Evolutionary conservation across 1,139 yeast genomes (phyloP).

Genomic region (Saccharomyces hybrid): DNA sequence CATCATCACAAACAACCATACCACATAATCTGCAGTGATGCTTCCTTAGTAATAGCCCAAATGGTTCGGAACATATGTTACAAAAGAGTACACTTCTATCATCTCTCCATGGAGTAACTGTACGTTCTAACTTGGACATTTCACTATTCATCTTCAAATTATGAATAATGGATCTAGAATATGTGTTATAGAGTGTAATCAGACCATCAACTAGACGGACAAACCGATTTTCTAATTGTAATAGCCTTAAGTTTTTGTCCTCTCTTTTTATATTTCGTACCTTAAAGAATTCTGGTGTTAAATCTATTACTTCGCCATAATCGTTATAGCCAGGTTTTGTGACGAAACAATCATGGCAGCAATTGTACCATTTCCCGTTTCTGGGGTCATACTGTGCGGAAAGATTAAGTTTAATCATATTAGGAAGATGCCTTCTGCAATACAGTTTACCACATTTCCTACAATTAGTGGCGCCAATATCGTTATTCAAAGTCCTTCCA

Average conservation of each 20-base stretch:
- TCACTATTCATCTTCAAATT: slow-evolving; percentile 21
- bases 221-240: slow-evolving; percentile 58
- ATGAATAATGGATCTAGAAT: slow-evolving; percentile 17
- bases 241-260: slow-evolving; percentile 41
- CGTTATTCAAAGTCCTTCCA: slow-evolving; percentile 36
- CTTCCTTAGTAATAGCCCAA: slow-evolving; percentile 54
- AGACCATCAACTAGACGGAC: slow-evolving; percentile 38
- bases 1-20: slow-evolving; percentile 65
- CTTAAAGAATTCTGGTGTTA: slow-evolving; percentile 38
- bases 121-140: slow-evolving; percentile 39
- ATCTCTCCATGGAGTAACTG: slow-evolving; percentile 62
- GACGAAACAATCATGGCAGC: slow-evolving; percentile 57
- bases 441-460: slow-evolving; percentile 64
- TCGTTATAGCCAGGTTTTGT: slow-evolving; percentile 48
- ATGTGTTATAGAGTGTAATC: slow-evolving; percentile 15
- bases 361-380: slow-evolving; percentile 59
- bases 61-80: slow-evolving; percentile 51
- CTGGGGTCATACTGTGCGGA: slow-evolving; percentile 41
- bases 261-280: slow-evolving; percentile 37
- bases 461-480: slow-evolving; percentile 52
- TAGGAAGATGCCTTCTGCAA: slow-evolving; percentile 59
- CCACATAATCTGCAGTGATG: slow-evolving; percentile 93
- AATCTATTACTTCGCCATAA: slow-evolving; percentile 38
- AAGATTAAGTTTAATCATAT: slow-evolving; percentile 39
- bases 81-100: slow-evolving; percentile 49